Base-by-base conservation (phyloP, 2,329 filamentous ascomycete genomes). In the Ilyonectria sp. region DNA sequence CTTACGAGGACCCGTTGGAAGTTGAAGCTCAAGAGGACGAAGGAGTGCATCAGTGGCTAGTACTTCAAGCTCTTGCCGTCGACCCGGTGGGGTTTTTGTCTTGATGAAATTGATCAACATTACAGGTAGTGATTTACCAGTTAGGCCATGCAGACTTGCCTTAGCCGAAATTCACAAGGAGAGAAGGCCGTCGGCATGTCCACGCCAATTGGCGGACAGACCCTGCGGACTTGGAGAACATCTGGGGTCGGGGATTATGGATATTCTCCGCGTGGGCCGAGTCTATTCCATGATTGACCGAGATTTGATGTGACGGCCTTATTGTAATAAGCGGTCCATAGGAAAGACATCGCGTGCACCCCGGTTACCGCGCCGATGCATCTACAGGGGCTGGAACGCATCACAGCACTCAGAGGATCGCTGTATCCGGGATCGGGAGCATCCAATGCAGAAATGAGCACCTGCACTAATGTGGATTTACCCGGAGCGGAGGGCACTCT, bases 401-500 rank as follows among this genome's bases (percentile, higher is more conserved):
- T 65, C 37, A 47, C 49, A 21, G n/a, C 55, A 61, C 23, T 35
- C 23, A n/a, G 1, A 7, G 21, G 29, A 74, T 68, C 54, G 13
- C 26, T 71, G 15, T 75, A 75, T 56, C 72, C 69, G 72, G 74
- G 74, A 68, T 74, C 21, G 43, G 23, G 6, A 9, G 49, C 56
- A 60, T 67, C 72, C 70, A 73, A 67, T 54, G 60, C 43, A 74
- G 74, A 76, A 76, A 76, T 76, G 73, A 76, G 74, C 71, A 65
- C 68, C 65, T 72, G 69, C 71, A 68, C 61, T 53, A 74, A 71
- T 68, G 72, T 73, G 72, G 74, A 75, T 76, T 76, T 76, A 76
- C 65, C 74, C 74, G 74, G 74, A 72, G 68, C 56, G 64, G 67
- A 73, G 71, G 72, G 63, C 64, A 63, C 57, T 61, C 68, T 65